Evolutionary conservation across 2,329 filamentous ascomycete species (phyloP), one percentile per base, ranked within the genome.

Genomic region (Tolypocladium pustulatum): DNA sequence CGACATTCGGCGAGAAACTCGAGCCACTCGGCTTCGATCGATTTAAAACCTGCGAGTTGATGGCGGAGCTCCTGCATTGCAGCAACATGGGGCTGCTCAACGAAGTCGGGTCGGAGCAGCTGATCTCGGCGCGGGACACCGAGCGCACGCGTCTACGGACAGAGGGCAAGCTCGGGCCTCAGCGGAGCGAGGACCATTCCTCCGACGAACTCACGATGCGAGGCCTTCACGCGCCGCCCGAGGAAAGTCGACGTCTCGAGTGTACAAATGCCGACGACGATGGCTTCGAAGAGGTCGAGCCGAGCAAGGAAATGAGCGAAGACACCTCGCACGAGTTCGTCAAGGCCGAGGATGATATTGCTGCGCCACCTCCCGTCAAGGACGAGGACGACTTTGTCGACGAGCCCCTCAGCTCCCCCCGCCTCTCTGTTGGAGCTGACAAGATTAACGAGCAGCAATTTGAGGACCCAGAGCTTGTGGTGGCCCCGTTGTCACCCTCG

Each of bases 21-120:
- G 91, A 97, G 72, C 93, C 94, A 4, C 81, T 99, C 12, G 94
- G 94, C 2, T 99, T 99, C 69, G 94, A 99, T 73, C 83, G 94
- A 25, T 99, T 99, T 79, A 99, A 99, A 78, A 97, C 94, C 0
- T 99, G 94, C 72, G 94, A 99, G 74, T 80, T 99, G 60, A 97
- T 99, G 94, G 94, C 94, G 1, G 94, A 99, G 73, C 79, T 99
- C 52, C 76, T 99, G 43, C 94, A 99, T 73, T 99, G 94, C 74
- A 97, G 93, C 72, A 99, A 99, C 71, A 99, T 99, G 94, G 92
- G 90, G 7, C 78, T 99, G 40, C 77, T 99, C 64, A 99, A 99
- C 69, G 92, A 97, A 70, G 79, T 85, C 12, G 94, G 93, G 37
- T 92, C 91, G 13, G 92, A 99, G 70, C 87, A 91, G 63, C 85